Conservation (phyloP, 768 basidiomycete species). For the Amanita polypyramis region DNA sequence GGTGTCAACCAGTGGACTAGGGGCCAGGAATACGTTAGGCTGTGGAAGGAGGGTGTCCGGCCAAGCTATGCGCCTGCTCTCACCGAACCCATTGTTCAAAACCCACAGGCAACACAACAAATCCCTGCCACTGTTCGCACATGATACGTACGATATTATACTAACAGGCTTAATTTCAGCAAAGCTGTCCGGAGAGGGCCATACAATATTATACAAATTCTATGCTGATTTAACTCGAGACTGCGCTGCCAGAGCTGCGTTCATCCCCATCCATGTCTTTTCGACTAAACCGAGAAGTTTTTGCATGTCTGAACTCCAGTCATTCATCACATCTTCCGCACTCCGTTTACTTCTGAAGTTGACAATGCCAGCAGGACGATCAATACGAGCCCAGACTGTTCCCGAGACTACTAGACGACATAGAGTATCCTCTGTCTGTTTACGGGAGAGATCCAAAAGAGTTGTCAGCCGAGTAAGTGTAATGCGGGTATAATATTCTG, state of each 20-base stretch:
- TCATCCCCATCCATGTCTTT: slow-evolving; percentile 99
- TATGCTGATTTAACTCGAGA: slow-evolving; percentile 38
- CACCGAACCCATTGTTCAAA: slow-evolving; percentile 26
- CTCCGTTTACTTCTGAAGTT: slow-evolving; percentile 76
- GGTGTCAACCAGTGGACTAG: slow-evolving; percentile 54
- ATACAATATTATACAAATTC: slow-evolving; percentile 13
- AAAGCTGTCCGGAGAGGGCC: slow-evolving; percentile 7
- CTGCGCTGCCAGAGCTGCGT: slow-evolving; percentile 80
- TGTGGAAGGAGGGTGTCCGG: slow-evolving; percentile 62
- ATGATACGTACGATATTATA: background rate
- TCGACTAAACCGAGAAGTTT: slow-evolving; percentile 86
- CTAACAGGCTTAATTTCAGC: background rate
- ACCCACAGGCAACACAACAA: background rate
- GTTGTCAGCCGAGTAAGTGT: slow-evolving; percentile 72
- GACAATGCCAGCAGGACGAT: slow-evolving; percentile 84
- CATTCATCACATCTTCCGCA: slow-evolving; percentile 92
- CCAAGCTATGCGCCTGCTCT: slow-evolving; percentile 55
- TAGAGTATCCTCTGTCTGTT: slow-evolving; percentile 82
- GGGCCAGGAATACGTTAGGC: slow-evolving; percentile 58
- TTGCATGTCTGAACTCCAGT: slow-evolving; percentile 96
- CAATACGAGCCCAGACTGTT: slow-evolving; percentile 88
- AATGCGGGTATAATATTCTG: slow-evolving; percentile 92
- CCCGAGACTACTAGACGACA: slow-evolving; percentile 86
- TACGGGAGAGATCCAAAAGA: slow-evolving; percentile 74
- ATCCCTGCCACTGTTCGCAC: background rate